Conservation (phyloP, 441 rosid genomes). For the Gossypium gossypioides region DNA sequence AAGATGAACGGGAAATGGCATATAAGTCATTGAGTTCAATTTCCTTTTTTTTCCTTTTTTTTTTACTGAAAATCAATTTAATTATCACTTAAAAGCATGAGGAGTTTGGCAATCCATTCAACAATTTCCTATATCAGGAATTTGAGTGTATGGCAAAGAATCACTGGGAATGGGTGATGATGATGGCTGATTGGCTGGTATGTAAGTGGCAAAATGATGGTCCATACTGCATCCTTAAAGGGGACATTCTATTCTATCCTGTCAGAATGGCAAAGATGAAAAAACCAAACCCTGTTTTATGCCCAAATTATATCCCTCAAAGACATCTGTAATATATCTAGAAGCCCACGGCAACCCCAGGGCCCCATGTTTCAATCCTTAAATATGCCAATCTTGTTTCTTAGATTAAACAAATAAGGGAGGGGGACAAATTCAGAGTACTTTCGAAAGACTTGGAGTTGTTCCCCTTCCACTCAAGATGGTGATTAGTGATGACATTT, state of each 20-base stretch:
- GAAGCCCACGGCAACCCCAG: neutral
- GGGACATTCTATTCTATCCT: neutral
- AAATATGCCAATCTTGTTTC: neutral
- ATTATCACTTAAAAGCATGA: neutral
- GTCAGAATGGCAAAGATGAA: neutral
- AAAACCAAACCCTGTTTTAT: neutral
- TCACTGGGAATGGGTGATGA: neutral
- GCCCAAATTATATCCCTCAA: neutral
- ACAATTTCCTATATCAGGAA: neutral
- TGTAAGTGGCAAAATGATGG: neutral
- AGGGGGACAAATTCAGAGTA: neutral
- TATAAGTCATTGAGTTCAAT: neutral
- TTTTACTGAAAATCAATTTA: neutral
- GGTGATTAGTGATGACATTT: neutral
- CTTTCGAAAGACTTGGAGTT: neutral
- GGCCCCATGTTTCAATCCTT: neutral
- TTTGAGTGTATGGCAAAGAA: neutral
- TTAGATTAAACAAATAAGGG: neutral
- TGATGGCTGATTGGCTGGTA: neutral
- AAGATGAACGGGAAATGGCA: neutral
- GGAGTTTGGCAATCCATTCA: neutral
- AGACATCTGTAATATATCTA: neutral
- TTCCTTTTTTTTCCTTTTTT: too few species aligned
- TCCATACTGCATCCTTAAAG: neutral
- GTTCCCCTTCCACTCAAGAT: constrained; percentile 5